Base-by-base conservation (phyloP, 1,284 basidiomycete genomes). In the Tremellales sp. region DNA sequence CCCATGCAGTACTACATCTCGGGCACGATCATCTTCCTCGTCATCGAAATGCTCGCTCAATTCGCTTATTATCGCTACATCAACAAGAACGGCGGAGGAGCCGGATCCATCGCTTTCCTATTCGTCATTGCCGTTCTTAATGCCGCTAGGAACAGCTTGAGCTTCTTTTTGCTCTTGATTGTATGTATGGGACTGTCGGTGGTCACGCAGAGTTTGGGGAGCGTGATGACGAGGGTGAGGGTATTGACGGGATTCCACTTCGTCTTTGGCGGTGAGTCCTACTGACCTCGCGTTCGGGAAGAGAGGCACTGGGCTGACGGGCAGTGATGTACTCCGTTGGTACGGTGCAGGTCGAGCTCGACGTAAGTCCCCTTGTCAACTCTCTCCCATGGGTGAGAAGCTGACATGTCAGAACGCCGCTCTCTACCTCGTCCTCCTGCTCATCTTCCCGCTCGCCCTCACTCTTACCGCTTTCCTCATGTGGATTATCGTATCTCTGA, bases 121-220 rank as follows among this genome's bases (percentile, higher is more conserved):
- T 85, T 94, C 54, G 84, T 94, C 53, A 86, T 87, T 83, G 55
- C 67, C 19, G 87, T 96, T 50, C 77, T 98, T 33, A 93, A 97
- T 64, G 93, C 94, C 3, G 91, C 87, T 1, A 79, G 94, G 45
- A 97, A 97, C 67, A 89, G 90, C 7, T 79, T 96, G 61, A 92
- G 88, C 1, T 92, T 98, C 77, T 97, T 97, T 77, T 82, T 98
- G 77, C 79, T 99, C 21, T 78, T 97, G 19, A 86, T 97, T 46
- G 92, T 97, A 17, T 84, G 86, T 11, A 80, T 92, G 59, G 90
- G 90, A 40, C 76, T 93, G 37, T 87, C 85, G 56, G 89, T 93
- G 27, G 88, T 76, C 19, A 74, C 69, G 3, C 73, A 68, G 23
- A 68, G 69, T 17, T 56, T 76, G 23, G 73, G 74, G 1, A 33